These are phyloP conservation scores for Coffea humblotiana DNA, from an alignment of 305 asterid species.

Conservation along the genomic window DNA sequence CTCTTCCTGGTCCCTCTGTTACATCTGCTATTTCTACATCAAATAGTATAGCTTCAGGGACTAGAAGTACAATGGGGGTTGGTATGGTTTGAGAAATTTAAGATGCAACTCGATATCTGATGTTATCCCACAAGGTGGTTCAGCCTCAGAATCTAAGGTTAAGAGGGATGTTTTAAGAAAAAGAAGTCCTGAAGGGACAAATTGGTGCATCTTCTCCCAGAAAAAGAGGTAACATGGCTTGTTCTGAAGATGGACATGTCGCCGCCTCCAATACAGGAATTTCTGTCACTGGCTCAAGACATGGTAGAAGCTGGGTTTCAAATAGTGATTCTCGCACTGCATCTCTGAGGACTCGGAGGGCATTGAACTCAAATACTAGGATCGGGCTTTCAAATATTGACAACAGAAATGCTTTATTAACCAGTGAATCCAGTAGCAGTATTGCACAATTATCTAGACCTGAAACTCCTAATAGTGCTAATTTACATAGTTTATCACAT, in stretches of 20 bases:
- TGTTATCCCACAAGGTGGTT: conserved; percentile 38
- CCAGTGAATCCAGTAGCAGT: conserved; percentile 27
- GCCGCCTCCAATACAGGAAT: too few relatives aligned
- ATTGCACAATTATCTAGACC: conserved; percentile 30
- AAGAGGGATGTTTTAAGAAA: conserved; percentile 34
- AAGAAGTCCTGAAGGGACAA: conserved; percentile 42
- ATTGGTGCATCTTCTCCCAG: conserved; percentile 48
- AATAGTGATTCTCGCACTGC: conserved; percentile 36
- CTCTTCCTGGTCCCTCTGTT: conserved; percentile 32
- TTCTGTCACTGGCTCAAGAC: conserved; percentile 34
- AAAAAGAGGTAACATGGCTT: conserved; percentile 32
- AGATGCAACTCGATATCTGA: conserved; percentile 49
- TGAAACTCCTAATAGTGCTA: conserved; percentile 31
- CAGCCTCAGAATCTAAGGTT: conserved; percentile 42
- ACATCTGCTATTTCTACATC: conserved; percentile 21
- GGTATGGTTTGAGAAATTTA: conserved; percentile 43
- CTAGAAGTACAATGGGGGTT: conserved; percentile 35
- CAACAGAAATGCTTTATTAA: conserved; percentile 33
- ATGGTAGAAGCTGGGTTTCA: conserved; percentile 29
- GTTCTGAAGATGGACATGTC: too few relatives aligned
- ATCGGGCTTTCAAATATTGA: conserved; percentile 35
- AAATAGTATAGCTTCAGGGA: conserved; percentile 31
- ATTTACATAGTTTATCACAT: conserved; percentile 31
- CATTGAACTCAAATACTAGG: conserved; percentile 35
- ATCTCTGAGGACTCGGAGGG: conserved; percentile 45